phyloP scores from a whole-genome alignment of 495 filamentous ascomycete species.

The Penicillium manginii region DNA sequence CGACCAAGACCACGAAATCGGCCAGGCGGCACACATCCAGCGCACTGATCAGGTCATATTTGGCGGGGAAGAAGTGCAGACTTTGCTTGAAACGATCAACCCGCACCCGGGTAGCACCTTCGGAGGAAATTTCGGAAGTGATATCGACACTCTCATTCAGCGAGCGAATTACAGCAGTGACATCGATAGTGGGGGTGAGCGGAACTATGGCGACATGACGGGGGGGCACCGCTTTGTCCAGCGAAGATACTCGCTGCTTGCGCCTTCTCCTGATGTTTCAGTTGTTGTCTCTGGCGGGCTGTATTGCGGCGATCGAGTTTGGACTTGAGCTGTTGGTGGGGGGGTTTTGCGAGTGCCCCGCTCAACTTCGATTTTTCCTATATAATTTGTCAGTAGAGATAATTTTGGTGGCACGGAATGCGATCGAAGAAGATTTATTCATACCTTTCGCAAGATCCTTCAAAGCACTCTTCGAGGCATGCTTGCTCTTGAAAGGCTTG shows the following conservation, averaged over 20 bases:
- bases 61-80: constrained; percentile 76
- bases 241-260: constrained; percentile 78
- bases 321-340: constrained; percentile 95
- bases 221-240: constrained; percentile 84
- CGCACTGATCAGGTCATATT: constrained; percentile 69
- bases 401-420: too few relatives aligned
- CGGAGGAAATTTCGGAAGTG: constrained; percentile 63
- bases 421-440: neutral
- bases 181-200: constrained; percentile 71
- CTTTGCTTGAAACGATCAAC: constrained; percentile 94
- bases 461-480: constrained; percentile 84
- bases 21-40: constrained; percentile 87
- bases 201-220: constrained; percentile 92
- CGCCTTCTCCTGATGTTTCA: constrained; percentile 78
- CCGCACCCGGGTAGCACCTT: constrained; percentile 62
- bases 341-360: constrained; percentile 77
- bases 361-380: constrained; percentile 67
- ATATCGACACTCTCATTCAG: constrained; percentile 82
- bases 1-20: constrained; percentile 83
- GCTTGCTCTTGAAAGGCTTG: constrained; percentile 89
- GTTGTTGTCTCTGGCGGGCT: constrained; percentile 79
- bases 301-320: constrained; percentile 94
- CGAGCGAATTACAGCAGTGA: constrained; percentile 63
- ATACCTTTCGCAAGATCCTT: constrained; percentile 81
- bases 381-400: constrained; percentile 9